phyloP scores from a whole-genome alignment of 768 basidiomycete species.

The Butyriboletus loyo region DNA sequence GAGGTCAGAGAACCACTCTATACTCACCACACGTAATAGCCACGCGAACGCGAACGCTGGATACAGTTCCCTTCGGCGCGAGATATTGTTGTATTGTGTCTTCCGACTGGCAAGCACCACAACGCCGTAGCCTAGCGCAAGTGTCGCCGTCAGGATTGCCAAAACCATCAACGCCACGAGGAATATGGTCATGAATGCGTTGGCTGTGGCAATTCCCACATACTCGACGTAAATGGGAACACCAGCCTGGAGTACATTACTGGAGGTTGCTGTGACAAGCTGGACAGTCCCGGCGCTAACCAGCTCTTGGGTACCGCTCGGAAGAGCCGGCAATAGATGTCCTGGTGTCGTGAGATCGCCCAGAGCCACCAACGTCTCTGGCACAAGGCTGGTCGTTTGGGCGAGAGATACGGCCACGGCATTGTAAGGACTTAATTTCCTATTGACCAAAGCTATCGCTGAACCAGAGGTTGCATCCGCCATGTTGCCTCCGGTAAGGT shows the following conservation, averaged over 20 bases:
- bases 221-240: conserved; percentile 80
- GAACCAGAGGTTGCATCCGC: conserved; percentile 56
- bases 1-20: background rate
- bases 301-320: conserved; percentile 26
- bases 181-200: conserved; percentile 91
- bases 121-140: conserved; percentile 52
- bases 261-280: conserved; percentile 58
- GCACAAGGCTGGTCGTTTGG: background rate
- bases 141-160: conserved; percentile 51
- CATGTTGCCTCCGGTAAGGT: conserved; percentile 75
- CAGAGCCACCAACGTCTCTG: conserved; percentile 11
- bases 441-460: conserved; percentile 74
- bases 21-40: conserved; percentile 64
- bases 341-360: conserved; percentile 9
- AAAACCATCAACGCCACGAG: conserved; percentile 65
- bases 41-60: conserved; percentile 52
- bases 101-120: conserved; percentile 27
- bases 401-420: conserved; percentile 7
- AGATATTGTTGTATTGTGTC: conserved; percentile 16
- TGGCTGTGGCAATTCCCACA: conserved; percentile 75
- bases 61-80: conserved; percentile 35
- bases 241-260: conserved; percentile 73
- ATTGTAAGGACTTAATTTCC: conserved; percentile 80
- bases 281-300: conserved; percentile 43
- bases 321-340: conserved; percentile 2